Conservation (phyloP, 257 asterid species). For the Avicennia marina region DNA sequence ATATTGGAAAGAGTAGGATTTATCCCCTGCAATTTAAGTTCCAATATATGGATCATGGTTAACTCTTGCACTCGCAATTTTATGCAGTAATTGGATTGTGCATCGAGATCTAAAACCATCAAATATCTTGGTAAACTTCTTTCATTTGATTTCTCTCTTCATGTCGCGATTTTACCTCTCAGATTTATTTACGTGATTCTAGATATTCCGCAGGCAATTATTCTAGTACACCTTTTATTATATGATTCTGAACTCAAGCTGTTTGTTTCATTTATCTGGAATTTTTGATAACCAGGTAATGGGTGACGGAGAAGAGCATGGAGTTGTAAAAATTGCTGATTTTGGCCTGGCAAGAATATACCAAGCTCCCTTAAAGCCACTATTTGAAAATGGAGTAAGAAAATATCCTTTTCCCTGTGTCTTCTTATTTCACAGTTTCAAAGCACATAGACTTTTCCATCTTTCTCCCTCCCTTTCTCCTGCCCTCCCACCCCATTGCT, state of each 20-base stretch:
- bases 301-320: constrained; percentile 99
- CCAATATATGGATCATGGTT: neutral
- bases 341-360: constrained; percentile 97
- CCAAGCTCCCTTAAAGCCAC: constrained; percentile 87
- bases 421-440: neutral
- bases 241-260: no score
- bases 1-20: constrained; percentile 5
- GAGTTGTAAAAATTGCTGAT: constrained; percentile 94
- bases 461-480: constrained; percentile 4
- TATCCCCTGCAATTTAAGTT: constrained; percentile 1
- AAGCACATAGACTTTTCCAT: neutral
- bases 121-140: constrained; percentile 69
- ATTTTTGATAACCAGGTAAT: constrained; percentile 56
- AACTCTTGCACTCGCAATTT: constrained; percentile 16
- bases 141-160: constrained; percentile 7
- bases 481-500: neutral
- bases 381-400: constrained; percentile 89
- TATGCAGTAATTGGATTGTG: constrained; percentile 93
- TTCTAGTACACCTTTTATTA: no score
- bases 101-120: constrained; percentile 99
- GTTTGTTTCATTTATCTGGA: constrained; percentile 16
- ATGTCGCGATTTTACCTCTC: constrained; percentile 4
- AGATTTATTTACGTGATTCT: neutral
- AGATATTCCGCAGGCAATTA: neutral
- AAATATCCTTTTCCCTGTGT: neutral